Conservation (phyloP, 495 filamentous ascomycete genomes). For the Antarctomyces pellizariae region DNA sequence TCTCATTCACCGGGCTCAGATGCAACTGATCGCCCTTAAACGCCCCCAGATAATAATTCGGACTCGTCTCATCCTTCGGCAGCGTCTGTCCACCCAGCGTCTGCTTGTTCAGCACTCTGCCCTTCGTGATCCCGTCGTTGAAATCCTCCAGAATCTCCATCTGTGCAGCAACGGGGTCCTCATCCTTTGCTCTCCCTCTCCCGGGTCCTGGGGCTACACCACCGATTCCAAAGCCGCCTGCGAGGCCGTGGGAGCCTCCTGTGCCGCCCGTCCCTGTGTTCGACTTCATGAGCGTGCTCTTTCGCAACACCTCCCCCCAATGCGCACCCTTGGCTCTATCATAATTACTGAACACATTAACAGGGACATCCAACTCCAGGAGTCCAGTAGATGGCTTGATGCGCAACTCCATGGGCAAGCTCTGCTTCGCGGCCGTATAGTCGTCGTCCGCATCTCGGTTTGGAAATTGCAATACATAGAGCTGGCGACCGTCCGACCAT, state of each 20-base stretch:
- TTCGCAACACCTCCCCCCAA: slow-evolving; percentile 43
- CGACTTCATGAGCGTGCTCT: slow-evolving; percentile 26
- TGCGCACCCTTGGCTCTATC: slow-evolving; percentile 36
- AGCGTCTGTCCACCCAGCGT: slow-evolving; percentile 47
- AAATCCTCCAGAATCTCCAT: slow-evolving; percentile 22
- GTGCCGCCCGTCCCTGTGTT: too few relatives aligned
- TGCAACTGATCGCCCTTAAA: slow-evolving; percentile 46
- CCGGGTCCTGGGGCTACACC: slow-evolving; percentile 18
- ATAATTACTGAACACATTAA: slow-evolving; percentile 36
- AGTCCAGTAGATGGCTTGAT: slow-evolving; percentile 44
- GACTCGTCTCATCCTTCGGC: slow-evolving; percentile 29
- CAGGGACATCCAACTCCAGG: slow-evolving; percentile 51
- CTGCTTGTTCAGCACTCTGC: slow-evolving; percentile 28
- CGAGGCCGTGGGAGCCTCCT: slow-evolving; percentile 33
- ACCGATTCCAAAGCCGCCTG: slow-evolving; percentile 30
- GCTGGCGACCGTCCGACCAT: slow-evolving; percentile 12
- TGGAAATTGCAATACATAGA: slow-evolving; percentile 52
- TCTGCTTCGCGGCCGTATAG: slow-evolving; percentile 27
- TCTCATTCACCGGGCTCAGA: slow-evolving; percentile 39
- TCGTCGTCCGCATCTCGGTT: slow-evolving; percentile 24
- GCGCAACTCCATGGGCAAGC: slow-evolving; percentile 34
- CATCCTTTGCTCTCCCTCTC: slow-evolving; percentile 17
- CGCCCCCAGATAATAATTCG: slow-evolving; percentile 48
- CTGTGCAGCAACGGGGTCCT: slow-evolving; percentile 16
- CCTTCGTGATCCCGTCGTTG: slow-evolving; percentile 22